Base-by-base conservation (phyloP, 2,329 filamentous ascomycete genomes). In the Talaromyces rugulosus region DNA sequence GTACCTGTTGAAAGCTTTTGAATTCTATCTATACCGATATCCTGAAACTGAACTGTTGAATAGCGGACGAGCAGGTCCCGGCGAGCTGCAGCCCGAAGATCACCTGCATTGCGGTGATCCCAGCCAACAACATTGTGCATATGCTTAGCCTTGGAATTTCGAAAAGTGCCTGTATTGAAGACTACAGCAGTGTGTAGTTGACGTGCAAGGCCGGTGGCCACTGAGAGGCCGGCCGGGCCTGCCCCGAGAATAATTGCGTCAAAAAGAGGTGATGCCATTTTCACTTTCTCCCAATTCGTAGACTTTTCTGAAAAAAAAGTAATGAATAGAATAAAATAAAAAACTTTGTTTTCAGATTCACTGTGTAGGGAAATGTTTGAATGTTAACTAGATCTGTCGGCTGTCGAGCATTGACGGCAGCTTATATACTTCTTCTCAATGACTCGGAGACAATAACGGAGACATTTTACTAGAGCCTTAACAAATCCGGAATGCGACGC, bases 171-270 rank as follows among this genome's bases (percentile, higher is more conserved):
- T 0, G 72, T 75, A 63, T 81, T 78, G 65, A 82, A 81, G 18
- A 83, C 69, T 11, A 81, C 64, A 27, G 73, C 73, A 14, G 72
- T 78, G 59, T 75, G 72, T 1, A 72, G 70, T 14, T 72, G 72
- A 30, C 79, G 76, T 16, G 75, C 75, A 2, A 80, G 72, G 0
- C 69, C 68, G 1, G 75, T 66, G 0, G 78, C 78, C 1, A 74
- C 73, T 1, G 78, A 68, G 3, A 83, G 73, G 6, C 80, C 80
- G 0, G 79, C 79, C 7, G 80, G 81, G 0, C 80, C 80, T 31
- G 68, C 75, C 55, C 80, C 81, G 16, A 79, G 66, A 57, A 79
- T 73, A 4, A 78, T 67, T 36, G 72, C 72, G 55, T 77, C 75
- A 12, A 56, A 44, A 31, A 60, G 23, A 11, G 56, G 27, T n/a